Evolutionary conservation across 2,329 filamentous ascomycete genomes (phyloP), one percentile per base, ranked within the genome.

Genomic region (Colletotrichum navitas): DNA sequence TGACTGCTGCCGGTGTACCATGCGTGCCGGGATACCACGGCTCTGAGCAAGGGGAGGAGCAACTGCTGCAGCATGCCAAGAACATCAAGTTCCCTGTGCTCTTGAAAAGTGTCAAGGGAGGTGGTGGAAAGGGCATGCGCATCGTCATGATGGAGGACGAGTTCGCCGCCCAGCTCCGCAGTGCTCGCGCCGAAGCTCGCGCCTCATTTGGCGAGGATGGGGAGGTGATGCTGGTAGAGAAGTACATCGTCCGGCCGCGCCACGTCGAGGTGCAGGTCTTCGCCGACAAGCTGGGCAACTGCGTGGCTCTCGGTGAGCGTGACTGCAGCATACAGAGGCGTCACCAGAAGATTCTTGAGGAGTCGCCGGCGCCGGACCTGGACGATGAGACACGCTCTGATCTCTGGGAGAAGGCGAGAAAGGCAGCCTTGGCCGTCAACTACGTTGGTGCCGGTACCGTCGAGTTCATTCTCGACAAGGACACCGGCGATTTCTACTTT

Each of bases 21-120:
- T 98, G 96, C 78, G 96, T 99, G 60, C 96, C 96, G 0, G 96
- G 96, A 0, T 99, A 99, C 78, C 96, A 98, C 80, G 96, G 96
- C 24, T 78, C 86, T 1, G 93, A 97, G 63, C 96, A 99, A 83
- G 90, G 92, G 60, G 85, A 88, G 58, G 80, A 83, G 66, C 81
- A 89, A 75, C 80, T 92, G 34, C 79, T 94, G 66, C 83, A 85
- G 12, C 90, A 95, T 79, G 95, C 96, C 10, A 89, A 88, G 76
- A 90, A 93, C 74, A 85, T 92, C 75, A 85, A 85, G 36, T 93
- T 91, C 75, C 91, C 91, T 16, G 91, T 94, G 8, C 86, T 94
- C 77, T 85, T 94, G 63, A 97, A 97, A 85, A 94, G 93, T 74
- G 92, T 94, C 16, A 89, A 89, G 71, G 93, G 92, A 8, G 93